phyloP scores from a whole-genome alignment of 2,329 filamentous ascomycete genomes.

The Clathrospora elynae region DNA sequence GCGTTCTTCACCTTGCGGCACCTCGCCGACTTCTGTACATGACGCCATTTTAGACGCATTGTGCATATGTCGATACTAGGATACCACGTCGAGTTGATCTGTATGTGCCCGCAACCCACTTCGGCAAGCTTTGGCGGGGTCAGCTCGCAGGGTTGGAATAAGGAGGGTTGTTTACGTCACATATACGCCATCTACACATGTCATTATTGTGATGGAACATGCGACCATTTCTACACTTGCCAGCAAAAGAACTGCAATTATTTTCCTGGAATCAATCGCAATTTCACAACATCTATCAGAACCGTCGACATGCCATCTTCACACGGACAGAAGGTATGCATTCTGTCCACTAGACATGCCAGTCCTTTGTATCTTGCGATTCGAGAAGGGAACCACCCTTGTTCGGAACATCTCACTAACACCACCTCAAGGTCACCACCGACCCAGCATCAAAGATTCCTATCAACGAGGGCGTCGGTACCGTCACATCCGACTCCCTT shows the following conservation, averaged over 20 bases:
- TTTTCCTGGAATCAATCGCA: not conserved
- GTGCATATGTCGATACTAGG: too few relatives aligned
- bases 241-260: not conserved
- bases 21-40: slow-evolving; percentile 2
- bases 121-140: too few relatives aligned
- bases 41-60: slow-evolving; percentile 8
- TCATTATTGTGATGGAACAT: too few relatives aligned
- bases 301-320: slow-evolving; percentile 16
- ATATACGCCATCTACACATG: slow-evolving; percentile 14
- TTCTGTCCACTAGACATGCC: too few relatives aligned
- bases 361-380: too few relatives aligned
- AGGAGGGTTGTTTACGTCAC: slow-evolving; percentile 19
- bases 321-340: slow-evolving; percentile 29
- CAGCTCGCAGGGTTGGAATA: slow-evolving; percentile 4
- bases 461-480: slow-evolving; percentile 66
- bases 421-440: slow-evolving; percentile 49
- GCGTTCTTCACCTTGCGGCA: too few relatives aligned
- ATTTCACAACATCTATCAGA: not conserved
- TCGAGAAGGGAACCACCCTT: too few relatives aligned
- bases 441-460: slow-evolving; percentile 55
- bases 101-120: too few relatives aligned
- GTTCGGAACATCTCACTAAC: slow-evolving; percentile 8
- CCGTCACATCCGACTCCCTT: slow-evolving; percentile 70
- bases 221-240: not conserved
- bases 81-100: too few relatives aligned